Evolutionary conservation across 352 stramenopile species (phyloP), one percentile per base, ranked within the genome.

Genomic region (Phytopythium delawarense): DNA sequence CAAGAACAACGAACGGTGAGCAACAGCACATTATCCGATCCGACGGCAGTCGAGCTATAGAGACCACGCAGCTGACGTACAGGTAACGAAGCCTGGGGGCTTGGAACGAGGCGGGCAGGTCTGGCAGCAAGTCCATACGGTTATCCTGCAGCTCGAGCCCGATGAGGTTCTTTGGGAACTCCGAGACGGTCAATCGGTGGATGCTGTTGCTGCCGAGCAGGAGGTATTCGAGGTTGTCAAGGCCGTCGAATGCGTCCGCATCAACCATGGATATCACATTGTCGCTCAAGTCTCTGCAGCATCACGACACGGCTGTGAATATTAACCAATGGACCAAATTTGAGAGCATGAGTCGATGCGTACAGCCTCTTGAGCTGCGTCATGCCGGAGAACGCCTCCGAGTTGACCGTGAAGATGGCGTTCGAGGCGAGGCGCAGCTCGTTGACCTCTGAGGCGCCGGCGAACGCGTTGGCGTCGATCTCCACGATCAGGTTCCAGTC

Each of bases 211-310:
- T 42, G 42, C 69, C 72, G 20, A 90, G 62, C 2, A 70, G 65
- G 1, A 90, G 64, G 32, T 78, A 61, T 42, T 76, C 57, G 2
- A 90, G 63, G 20, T 62, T 71, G 21, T 79, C 64, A 16, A 90
- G 62, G 0, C 72, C 75, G 21, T 69, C 64, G 46, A 90, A 88
- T 3, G 80, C 76, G 35, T 85, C 61, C 40, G 63, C 39, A 3
- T 76, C 70, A n/a, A 90, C 71, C 18, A 87, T 61, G 1, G 81
- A 90, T 45, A 90, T 86, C 23, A 88, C 74, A 44, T 90, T 90
- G 69, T 90, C 79, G 45, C 77, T 84, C 57, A 90, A 65, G 63
- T 88, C 79, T 30, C 80, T 87, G 28, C 0, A 7, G 23, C 18
- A 55, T 56, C 35, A 3, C 21, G 34, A 59, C 21, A 18, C 40